phyloP scores from a whole-genome alignment of 2,329 filamentous ascomycete species.

The Ascochyta pisi region DNA sequence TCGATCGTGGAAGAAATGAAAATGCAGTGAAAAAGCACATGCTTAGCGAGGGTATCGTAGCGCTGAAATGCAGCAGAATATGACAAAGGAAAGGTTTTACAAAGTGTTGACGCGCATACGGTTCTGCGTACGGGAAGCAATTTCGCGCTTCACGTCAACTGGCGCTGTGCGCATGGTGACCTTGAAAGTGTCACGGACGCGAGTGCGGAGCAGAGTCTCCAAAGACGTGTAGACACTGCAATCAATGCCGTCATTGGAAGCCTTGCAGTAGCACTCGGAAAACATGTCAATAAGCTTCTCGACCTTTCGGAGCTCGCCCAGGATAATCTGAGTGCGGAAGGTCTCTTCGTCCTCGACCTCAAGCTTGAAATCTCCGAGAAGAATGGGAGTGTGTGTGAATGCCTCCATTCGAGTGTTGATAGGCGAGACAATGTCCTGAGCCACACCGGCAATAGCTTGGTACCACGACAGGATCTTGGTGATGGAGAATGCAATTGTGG shows the following conservation, averaged over 20 bases:
- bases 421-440: constrained; percentile 22
- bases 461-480: constrained; percentile 48
- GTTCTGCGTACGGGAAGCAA: constrained; percentile 39
- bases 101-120: constrained; percentile 40
- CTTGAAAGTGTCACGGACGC: constrained; percentile 47
- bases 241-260: constrained; percentile 36
- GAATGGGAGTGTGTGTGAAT: constrained; percentile 37
- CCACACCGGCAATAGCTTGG: constrained; percentile 41
- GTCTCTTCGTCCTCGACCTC: constrained; percentile 41
- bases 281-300: constrained; percentile 50
- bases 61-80: constrained; percentile 13
- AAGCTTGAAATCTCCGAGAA: constrained; percentile 31
- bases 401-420: constrained; percentile 38
- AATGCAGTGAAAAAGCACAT: not conserved
- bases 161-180: constrained; percentile 46
- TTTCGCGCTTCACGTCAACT: constrained; percentile 43
- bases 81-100: constrained; percentile 18
- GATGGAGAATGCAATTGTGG: constrained; percentile 44
- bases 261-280: constrained; percentile 44
- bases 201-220: constrained; percentile 42
- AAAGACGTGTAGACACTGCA: constrained; percentile 39
- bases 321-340: constrained; percentile 41
- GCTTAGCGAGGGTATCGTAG: constrained; percentile 16
- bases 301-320: constrained; percentile 44
- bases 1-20: constrained; percentile 1